Base-by-base conservation (phyloP, 1,139 yeast species). In the Zygoascus hellenicus region DNA sequence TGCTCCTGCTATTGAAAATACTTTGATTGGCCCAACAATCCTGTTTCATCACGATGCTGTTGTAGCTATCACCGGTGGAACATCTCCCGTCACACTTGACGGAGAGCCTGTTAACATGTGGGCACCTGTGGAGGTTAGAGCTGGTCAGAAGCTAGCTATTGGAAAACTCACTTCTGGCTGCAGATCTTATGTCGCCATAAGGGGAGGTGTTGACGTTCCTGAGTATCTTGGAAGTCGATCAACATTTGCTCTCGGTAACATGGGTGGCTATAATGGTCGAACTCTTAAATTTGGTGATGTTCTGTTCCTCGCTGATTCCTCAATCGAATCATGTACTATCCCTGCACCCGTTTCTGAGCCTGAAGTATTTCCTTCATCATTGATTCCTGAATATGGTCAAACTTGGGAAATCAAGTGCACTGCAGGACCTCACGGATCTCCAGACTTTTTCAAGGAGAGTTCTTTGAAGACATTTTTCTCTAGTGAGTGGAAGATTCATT, bases 401-500 rank as follows among this genome's bases (percentile, higher is more conserved):
- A 74, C 76, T 41, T 92, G 97, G 97, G 69, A 70, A 46, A 90
- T 92, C 53, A 96, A 90, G 59, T 97, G 89, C 42, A 87, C 96
- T 22, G 83, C 95, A 67, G 98, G 97, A 47, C 97, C 97, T 29
- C 97, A 92, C 64, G 97, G 97, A 1, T 80, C 96, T 7, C 97
- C 97, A 22, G 97, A 92, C 65, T 88, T 89, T 67, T 90, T 92
- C 73, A 76, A 78, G 50, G 67, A 74, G n/a, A 95, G 85, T 60
- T 78, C 86, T 11, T 79, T 88, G 33, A 72, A 75, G 33, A 84
- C 82, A 47, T 89, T 92, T 68, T 88, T 90, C 63, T 60, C 72
- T 5, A 76, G 80, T 46, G 78, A 78, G 54, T 90, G 97, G 97
- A 90, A 89, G 67, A 90, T 90, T 42, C 97, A 92, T 65, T 92